A percentile compares a stretch with the other conserved stretches of the same genome.
Evolutionary conservation across 1,284 basidiomycete species (phyloP).

Genomic region (Malassezia globosa): DNA sequence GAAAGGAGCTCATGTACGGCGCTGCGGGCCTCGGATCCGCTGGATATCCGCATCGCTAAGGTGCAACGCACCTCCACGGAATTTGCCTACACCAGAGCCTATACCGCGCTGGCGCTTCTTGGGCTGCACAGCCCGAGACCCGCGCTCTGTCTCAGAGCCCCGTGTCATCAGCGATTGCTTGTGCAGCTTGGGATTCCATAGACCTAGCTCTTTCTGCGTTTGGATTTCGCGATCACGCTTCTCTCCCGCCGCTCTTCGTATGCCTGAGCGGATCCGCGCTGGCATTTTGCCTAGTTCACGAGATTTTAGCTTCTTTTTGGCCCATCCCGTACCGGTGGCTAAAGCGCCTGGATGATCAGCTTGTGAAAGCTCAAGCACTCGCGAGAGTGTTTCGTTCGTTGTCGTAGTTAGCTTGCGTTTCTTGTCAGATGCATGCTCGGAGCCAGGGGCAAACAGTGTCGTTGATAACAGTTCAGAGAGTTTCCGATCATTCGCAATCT

Average conservation of each 20-base stretch:
- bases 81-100: slow-evolving; percentile 41
- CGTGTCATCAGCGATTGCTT: slow-evolving; percentile 25
- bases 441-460: slow-evolving; percentile 41
- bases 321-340: slow-evolving; percentile 26
- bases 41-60: slow-evolving; percentile 29
- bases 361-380: slow-evolving; percentile 30
- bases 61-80: slow-evolving; percentile 32
- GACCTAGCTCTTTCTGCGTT: slow-evolving; percentile 38
- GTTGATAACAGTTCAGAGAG: slow-evolving; percentile 39
- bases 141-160: slow-evolving; percentile 28
- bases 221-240: slow-evolving; percentile 36
- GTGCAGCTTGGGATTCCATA: slow-evolving; percentile 30
- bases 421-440: slow-evolving; percentile 14
- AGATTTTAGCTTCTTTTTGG: slow-evolving; percentile 28
- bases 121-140: slow-evolving; percentile 21
- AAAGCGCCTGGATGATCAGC: slow-evolving; percentile 1
- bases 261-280: slow-evolving; percentile 28
- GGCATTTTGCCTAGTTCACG: slow-evolving; percentile 35
- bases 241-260: slow-evolving; percentile 33
- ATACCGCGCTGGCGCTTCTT: slow-evolving; percentile 30
- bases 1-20: too few species aligned
- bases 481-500: slow-evolving; percentile 36
- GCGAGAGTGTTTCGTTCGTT: slow-evolving; percentile 35
- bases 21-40: slow-evolving; percentile 17
- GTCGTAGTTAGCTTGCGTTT: slow-evolving; percentile 25